These are phyloP conservation scores for Fraxinus americana DNA, from an alignment of 257 asterid species.

Conservation along the genomic window DNA sequence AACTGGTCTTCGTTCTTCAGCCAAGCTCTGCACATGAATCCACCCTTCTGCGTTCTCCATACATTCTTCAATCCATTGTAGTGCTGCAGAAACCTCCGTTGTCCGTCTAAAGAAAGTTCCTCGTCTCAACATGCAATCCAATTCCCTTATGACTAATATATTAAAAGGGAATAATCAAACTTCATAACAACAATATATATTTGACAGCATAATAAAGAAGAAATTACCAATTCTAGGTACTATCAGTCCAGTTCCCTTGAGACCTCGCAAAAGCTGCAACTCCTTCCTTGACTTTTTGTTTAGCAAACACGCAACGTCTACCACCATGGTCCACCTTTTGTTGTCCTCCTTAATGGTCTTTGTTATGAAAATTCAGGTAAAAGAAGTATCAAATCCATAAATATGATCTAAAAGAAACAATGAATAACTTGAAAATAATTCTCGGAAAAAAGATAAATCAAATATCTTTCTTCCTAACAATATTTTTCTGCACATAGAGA, in stretches of 20 bases:
- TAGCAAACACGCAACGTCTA: conserved; percentile 67
- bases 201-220: not conserved
- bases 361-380: conserved; percentile 38
- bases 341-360: conserved; percentile 33
- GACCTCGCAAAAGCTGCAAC: conserved; percentile 78
- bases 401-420: not conserved
- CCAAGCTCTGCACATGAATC: conserved; percentile 84
- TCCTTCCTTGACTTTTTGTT: conserved; percentile 73
- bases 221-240: conserved; percentile 76
- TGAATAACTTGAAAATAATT: not conserved
- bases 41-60: conserved; percentile 61
- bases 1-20: conserved; percentile 55
- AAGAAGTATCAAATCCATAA: not conserved
- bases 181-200: not conserved
- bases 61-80: conserved; percentile 80
- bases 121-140: conserved; percentile 72
- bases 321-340: conserved; percentile 69
- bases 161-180: conserved; percentile 10
- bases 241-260: conserved; percentile 62
- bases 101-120: conserved; percentile 59
- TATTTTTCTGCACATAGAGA: too few relatives aligned
- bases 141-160: conserved; percentile 77
- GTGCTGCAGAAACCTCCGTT: conserved; percentile 64
- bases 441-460: too few relatives aligned
- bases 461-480: not conserved